These are phyloP conservation scores for Globisporangium sylvaticum DNA, from an alignment of 352 stramenopile species.

Conservation along the genomic window DNA sequence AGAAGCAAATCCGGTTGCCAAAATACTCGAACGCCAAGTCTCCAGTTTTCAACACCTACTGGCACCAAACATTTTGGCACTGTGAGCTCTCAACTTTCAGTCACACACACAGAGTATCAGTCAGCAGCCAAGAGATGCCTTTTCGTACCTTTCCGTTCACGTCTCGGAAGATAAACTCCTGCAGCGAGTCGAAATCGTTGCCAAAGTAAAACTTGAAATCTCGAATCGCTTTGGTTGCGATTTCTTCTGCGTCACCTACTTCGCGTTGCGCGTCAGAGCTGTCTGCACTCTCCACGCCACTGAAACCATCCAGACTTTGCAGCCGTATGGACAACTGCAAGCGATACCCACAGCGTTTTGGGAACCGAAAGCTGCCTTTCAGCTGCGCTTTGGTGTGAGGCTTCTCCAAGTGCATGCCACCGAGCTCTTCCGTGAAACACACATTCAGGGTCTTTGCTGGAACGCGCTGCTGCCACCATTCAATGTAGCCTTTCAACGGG, in stretches of 20 bases:
- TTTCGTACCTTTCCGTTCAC: conserved; percentile 32
- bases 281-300: not conserved
- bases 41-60: conserved; percentile 28
- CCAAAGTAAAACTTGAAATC: conserved; percentile 44
- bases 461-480: conserved; percentile 60
- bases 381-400: conserved; percentile 22
- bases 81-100: too few relatives aligned
- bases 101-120: not conserved
- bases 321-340: conserved; percentile 28
- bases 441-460: conserved; percentile 36
- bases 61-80: not conserved
- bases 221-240: conserved; percentile 1
- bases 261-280: not conserved
- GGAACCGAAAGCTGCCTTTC: conserved; percentile 38
- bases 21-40: conserved; percentile 52
- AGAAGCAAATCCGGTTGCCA: conserved; percentile 52
- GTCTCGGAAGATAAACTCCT: conserved; percentile 41
- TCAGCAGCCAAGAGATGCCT: not conserved
- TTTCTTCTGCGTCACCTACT: not conserved
- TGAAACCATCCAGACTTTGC: not conserved
- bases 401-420: conserved; percentile 20
- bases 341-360: conserved; percentile 48
- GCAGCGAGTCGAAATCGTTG: conserved; percentile 53
- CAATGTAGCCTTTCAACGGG: conserved; percentile 48
- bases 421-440: conserved; percentile 15